Conservation (phyloP, 768 basidiomycete species). For the Mycena vitilis region DNA sequence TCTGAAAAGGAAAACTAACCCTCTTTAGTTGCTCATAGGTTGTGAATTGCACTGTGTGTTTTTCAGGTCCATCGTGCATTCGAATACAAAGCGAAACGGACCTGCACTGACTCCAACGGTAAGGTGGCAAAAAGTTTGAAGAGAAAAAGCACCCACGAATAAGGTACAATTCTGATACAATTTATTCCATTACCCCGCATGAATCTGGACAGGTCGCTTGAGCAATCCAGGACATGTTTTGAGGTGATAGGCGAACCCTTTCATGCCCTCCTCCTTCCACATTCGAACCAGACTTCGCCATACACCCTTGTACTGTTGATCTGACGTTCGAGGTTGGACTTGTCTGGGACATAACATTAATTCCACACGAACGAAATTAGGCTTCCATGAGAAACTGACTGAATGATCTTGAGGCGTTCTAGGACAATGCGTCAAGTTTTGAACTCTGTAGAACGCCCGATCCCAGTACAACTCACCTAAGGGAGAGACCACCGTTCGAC, state of each 20-base stretch:
- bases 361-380: slow-evolving; percentile 16
- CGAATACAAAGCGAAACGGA: slow-evolving; percentile 5
- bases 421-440: too few relatives aligned
- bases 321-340: slow-evolving; percentile 79
- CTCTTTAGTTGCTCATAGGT: slow-evolving; percentile 94
- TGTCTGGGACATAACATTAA: slow-evolving; percentile 66
- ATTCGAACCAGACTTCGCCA: slow-evolving; percentile 87
- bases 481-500: slow-evolving; percentile 92
- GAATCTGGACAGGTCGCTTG: slow-evolving; percentile 48
- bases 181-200: slow-evolving; percentile 96
- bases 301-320: slow-evolving; percentile 84
- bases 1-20: slow-evolving; percentile 51
- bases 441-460: too few relatives aligned
- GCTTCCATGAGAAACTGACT: slow-evolving; percentile 64
- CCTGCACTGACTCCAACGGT: slow-evolving; percentile 20
- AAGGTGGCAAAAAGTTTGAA: background rate
- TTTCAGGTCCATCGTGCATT: slow-evolving; percentile 5
- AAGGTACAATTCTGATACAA: slow-evolving; percentile 93
- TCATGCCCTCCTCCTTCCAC: slow-evolving; percentile 95
- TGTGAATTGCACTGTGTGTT: slow-evolving; percentile 79
- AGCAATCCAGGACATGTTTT: background rate
- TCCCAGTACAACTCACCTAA: slow-evolving; percentile 43
- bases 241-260: slow-evolving; percentile 54
- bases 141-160: slow-evolving; percentile 60
- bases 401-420: slow-evolving; percentile 95